Evolutionary conservation across 345 rosid species (phyloP).

Genomic region (Dovyalis caffra): DNA sequence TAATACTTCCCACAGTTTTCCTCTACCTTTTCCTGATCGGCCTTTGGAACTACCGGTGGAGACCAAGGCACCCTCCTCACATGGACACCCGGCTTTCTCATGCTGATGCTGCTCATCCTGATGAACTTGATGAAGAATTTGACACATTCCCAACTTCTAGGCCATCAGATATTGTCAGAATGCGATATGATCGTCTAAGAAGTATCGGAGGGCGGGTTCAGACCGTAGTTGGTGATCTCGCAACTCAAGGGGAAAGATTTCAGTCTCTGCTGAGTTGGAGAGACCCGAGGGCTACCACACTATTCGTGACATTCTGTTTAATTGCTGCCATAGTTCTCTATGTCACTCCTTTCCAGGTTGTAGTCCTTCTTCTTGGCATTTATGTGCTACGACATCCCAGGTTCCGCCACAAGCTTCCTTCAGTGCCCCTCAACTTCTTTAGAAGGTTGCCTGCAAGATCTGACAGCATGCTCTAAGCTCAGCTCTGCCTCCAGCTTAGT

Average conservation of each 20-base stretch:
- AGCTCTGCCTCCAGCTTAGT: background rate
- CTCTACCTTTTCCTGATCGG: slow-evolving; percentile 32
- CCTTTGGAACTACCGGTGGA: slow-evolving; percentile 30
- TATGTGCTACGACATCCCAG: slow-evolving; percentile 28
- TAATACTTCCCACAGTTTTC: slow-evolving; percentile 30
- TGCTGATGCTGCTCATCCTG: slow-evolving; percentile 30
- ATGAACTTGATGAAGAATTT: slow-evolving; percentile 31
- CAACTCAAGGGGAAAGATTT: slow-evolving; percentile 34
- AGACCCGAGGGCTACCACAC: slow-evolving; percentile 33
- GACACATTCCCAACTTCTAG: slow-evolving; percentile 30
- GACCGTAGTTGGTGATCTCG: slow-evolving; percentile 31
- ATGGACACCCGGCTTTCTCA: slow-evolving; percentile 30
- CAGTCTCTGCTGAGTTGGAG: slow-evolving; percentile 35
- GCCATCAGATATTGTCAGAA: slow-evolving; percentile 24
- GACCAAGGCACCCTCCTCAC: slow-evolving; percentile 30
- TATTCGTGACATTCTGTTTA: slow-evolving; percentile 29
- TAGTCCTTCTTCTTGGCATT: slow-evolving; percentile 26
- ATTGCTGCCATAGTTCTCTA: slow-evolving; percentile 26
- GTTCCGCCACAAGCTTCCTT: slow-evolving; percentile 35
- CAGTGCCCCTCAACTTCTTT: slow-evolving; percentile 31
- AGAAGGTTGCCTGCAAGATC: slow-evolving; percentile 34
- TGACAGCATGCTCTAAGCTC: slow-evolving; percentile 28
- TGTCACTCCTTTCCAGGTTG: slow-evolving; percentile 33
- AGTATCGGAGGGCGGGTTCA: slow-evolving; percentile 33
- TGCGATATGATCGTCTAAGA: slow-evolving; percentile 31